Evolutionary conservation across 495 filamentous ascomycete species (phyloP), one percentile per base, ranked within the genome.

Genomic region (Neurospora sp.): DNA sequence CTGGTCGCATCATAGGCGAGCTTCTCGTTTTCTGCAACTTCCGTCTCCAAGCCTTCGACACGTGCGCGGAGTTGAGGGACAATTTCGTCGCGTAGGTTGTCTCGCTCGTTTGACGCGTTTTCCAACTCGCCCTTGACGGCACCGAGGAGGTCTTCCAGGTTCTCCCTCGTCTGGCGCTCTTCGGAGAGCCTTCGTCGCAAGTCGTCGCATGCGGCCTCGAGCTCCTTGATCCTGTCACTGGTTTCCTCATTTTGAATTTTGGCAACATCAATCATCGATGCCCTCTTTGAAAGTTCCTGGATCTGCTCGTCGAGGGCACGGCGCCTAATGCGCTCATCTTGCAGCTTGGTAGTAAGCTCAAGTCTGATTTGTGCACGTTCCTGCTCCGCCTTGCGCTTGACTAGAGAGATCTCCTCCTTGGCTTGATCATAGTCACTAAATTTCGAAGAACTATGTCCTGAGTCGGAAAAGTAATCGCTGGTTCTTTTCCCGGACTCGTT

Each of bases 381-480:
- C 81, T 97, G 96, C 83, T 98, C 95, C 0, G 91, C 91, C 73
- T 90, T 89, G 72, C 96, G 89, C 73, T 93, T 90, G 73, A 94
- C 84, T 79, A 90, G 92, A 75, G 97, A 93, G 69, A 97, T 83
- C 81, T 97, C 94, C 78, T 97, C 93, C 40, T 90, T 84, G 71
- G 90, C 90, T 18, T 87, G 87, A 75, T 92, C 92, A 83, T 91
- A 93, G 39, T 86, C 85, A 76, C 84, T 84, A 69, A 84, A 79
- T 77, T 93, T 90, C 71, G 92, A 88, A 5, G 94, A 94, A 80
- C 93, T 94, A 69, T 92, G 91, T 66, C 96, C 96, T 1, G 94
- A 96, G 79, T 99, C 96, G 0, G 96, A 99, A 79, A 94, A 99
- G 82, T 99, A 98, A 81, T 99, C 96, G 80, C 96, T 99, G 5